Evolutionary conservation across 352 stramenopile species (phyloP).

Genomic region (Sclerospora graminicola): DNA sequence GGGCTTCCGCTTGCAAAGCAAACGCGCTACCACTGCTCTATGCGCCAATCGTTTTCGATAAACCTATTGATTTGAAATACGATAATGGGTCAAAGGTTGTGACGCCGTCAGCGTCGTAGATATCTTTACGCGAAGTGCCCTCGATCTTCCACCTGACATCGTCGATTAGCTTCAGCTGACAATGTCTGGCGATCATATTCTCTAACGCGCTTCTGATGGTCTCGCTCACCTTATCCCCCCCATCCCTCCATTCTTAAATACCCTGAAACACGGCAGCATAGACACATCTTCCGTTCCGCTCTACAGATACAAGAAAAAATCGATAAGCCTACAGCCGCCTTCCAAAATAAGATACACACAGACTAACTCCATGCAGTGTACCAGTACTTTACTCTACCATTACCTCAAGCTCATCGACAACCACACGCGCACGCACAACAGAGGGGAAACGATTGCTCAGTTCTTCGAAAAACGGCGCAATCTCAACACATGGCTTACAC

Average conservation of each 20-base stretch:
- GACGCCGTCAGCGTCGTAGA: too few species aligned
- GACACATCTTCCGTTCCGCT: conserved; percentile 60
- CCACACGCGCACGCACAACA: conserved; percentile 60
- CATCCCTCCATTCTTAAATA: conserved; percentile 83
- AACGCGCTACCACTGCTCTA: too few species aligned
- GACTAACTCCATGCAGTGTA: background rate
- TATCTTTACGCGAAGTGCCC: too few species aligned
- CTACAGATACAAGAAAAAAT: conserved; percentile 9
- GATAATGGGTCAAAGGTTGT: too few species aligned
- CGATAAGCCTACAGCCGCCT: too few species aligned
- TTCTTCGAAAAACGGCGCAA: conserved; percentile 65
- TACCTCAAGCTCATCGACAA: conserved; percentile 68
- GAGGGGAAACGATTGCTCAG: conserved; percentile 41
- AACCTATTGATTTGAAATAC: too few species aligned
- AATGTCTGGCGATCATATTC: conserved; percentile 44
- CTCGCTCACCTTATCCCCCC: conserved; percentile 78
- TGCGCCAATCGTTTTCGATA: too few species aligned
- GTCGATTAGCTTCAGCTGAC: too few species aligned
- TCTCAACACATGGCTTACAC: conserved; percentile 74
- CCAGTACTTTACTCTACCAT: too few species aligned
- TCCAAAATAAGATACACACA: background rate
- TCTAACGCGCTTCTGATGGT: conserved; percentile 54
- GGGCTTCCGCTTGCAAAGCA: too few species aligned
- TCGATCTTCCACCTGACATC: too few species aligned
- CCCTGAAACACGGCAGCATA: conserved; percentile 90